Base-by-base conservation (phyloP, 176 grass and related monocot genomes). In the Aegilops bicornis region DNA sequence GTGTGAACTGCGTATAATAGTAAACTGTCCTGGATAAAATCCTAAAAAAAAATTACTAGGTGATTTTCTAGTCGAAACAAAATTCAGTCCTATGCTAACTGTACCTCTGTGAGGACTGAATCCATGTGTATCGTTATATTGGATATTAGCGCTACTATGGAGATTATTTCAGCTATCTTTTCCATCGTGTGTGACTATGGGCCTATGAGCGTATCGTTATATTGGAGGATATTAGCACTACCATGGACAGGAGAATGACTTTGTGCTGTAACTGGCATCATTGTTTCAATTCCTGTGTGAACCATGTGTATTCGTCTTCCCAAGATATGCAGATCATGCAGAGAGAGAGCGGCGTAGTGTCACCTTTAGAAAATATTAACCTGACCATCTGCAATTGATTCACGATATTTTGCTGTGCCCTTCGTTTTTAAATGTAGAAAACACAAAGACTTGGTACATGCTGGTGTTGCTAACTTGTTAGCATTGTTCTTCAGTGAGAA, bases 401-500 rank as follows among this genome's bases (percentile, higher is more conserved):
- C 14, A 87, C 22, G 80, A 6, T 47, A 80, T 80, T n/a, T 80
- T 3, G n/a, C 2, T 63, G 11, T 63, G 50, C 65, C 17, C 36
- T 32, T 70, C 16, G 19, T 70, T 70, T 77, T 33, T 35, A 60
- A 32, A 23, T 76, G 12, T 39, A n/a, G 10, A 78, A 68, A 64
- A 37, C 65, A 16, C 10, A 50, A 79, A 78, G 27, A 20, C 22
- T 47, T 36, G 48, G 36, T 39, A 39, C 37, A 58, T 83, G 47
- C 24, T 88, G 70, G 35, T 88, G 43, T 82, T 37, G 36, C 22
- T 30, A 52, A 58, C 23, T 87, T 12, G 20, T 56, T 83, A 25
- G 32, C 15, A 54, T 82, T 66, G 10, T 39, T 20, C 31, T 82
- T 25, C 43, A 37, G 42, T 79, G 24, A 31, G 11, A 59, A 71